Percentiles rank a stretch among this genome's conserved stretches.
These are phyloP conservation scores for Geotrichum restrictum DNA, from an alignment of 1,139 yeast species.

Conservation along the genomic window DNA sequence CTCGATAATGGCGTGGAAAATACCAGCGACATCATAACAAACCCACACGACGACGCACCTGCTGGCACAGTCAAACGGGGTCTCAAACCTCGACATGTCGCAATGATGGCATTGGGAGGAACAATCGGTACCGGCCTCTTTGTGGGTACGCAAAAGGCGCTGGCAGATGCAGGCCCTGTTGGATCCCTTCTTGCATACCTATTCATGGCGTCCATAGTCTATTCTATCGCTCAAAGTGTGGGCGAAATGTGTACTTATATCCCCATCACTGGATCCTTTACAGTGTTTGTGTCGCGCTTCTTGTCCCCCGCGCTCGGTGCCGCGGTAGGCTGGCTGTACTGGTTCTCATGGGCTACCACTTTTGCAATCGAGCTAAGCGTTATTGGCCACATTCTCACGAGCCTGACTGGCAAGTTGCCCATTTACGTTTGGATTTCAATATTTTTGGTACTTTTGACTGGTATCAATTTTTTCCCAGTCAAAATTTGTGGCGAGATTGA, in stretches of 20 bases:
- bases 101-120: slow-evolving; percentile 51
- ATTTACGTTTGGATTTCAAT: slow-evolving; percentile 44
- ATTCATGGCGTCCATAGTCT: slow-evolving; percentile 51
- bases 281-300: slow-evolving; percentile 56
- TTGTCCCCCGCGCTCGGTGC: slow-evolving; percentile 64
- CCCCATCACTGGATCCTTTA: slow-evolving; percentile 61
- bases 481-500: slow-evolving; percentile 39
- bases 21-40: no score
- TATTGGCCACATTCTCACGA: slow-evolving; percentile 52
- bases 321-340: slow-evolving; percentile 58
- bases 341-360: slow-evolving; percentile 62
- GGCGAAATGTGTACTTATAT: slow-evolving; percentile 65
- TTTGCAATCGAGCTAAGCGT: slow-evolving; percentile 62
- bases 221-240: slow-evolving; percentile 52
- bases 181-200: slow-evolving; percentile 56
- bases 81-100: slow-evolving; percentile 46
- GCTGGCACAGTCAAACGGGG: slow-evolving; percentile 34
- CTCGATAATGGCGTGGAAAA: no score
- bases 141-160: slow-evolving; percentile 65
- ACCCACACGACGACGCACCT: background rate
- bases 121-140: slow-evolving; percentile 50
- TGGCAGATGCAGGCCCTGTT: slow-evolving; percentile 65
- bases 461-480: slow-evolving; percentile 38
- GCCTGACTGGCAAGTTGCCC: slow-evolving; percentile 52
- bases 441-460: slow-evolving; percentile 30